phyloP scores from a whole-genome alignment of 805 yeast species.

The Lipomyces chichibuensis region DNA sequence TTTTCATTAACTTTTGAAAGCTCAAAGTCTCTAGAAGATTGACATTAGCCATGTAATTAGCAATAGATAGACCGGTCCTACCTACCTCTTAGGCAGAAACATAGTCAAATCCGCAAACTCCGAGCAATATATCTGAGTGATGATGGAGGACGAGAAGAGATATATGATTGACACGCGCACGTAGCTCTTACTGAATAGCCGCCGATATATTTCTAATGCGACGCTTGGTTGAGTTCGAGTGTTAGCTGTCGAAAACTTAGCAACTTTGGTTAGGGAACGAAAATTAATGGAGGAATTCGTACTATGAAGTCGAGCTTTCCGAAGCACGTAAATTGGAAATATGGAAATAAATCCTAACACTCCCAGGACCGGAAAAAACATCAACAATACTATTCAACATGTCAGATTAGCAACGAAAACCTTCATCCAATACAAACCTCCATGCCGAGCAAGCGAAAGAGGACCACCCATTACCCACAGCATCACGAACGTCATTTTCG shows the following conservation, averaged over 20 bases:
- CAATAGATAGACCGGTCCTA: background rate
- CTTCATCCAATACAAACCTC: conserved; percentile 22
- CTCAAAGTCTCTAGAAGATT: conserved; percentile 27
- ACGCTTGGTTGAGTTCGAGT: conserved; percentile 19
- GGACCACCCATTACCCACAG: conserved; percentile 9
- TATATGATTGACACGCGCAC: conserved; percentile 20
- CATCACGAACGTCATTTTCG: conserved; percentile 22
- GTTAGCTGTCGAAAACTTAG: conserved; percentile 16
- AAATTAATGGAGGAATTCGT: background rate
- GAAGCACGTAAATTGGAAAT: conserved; percentile 32
- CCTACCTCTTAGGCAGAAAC: conserved; percentile 27
- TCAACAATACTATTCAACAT: conserved; percentile 13
- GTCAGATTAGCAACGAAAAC: background rate
- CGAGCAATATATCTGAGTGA: conserved; percentile 23
- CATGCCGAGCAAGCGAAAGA: conserved; percentile 14
- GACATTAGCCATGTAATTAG: background rate
- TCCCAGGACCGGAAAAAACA: conserved; percentile 24
- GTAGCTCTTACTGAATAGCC: conserved; percentile 13
- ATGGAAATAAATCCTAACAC: conserved; percentile 11
- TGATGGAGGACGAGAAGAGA: conserved; percentile 8
- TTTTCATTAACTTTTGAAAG: conserved; percentile 31
- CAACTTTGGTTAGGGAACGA: background rate
- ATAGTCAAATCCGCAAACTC: conserved; percentile 20
- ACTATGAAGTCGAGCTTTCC: conserved; percentile 37
- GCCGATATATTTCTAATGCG: conserved; percentile 9